A percentile compares a stretch with the other conserved stretches of the same genome.
Evolutionary conservation across 306 rosid species (phyloP).

Genomic region (Vigna nakashimae): DNA sequence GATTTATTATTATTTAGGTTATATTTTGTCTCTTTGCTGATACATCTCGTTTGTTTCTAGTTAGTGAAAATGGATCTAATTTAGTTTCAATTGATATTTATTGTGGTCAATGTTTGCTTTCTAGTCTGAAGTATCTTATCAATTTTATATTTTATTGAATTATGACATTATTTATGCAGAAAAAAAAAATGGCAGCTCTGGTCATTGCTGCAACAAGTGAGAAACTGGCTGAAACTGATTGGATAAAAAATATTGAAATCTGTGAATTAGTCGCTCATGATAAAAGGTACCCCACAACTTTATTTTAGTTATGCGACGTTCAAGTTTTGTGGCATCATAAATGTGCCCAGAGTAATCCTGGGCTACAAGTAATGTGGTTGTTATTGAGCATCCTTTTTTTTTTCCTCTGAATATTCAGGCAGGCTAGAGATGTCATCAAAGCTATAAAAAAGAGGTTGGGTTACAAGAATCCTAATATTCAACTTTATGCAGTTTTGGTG

Average conservation of each 20-base stretch:
- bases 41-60: constrained; percentile 29
- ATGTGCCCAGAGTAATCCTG: constrained; percentile 1
- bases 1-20: background rate
- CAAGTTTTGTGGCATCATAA: constrained; percentile 30
- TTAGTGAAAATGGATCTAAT: constrained; percentile 19
- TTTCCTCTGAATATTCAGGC: constrained; percentile 55
- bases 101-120: constrained; percentile 13
- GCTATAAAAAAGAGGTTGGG: constrained; percentile 82
- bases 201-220: constrained; percentile 89
- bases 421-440: constrained; percentile 79
- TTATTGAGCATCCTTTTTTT: constrained; percentile 27
- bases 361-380: background rate
- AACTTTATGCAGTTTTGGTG: constrained; percentile 83
- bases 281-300: constrained; percentile 60
- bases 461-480: constrained; percentile 71
- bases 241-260: constrained; percentile 86
- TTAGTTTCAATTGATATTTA: constrained; percentile 27
- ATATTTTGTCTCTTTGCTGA: background rate
- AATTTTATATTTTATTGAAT: constrained; percentile 23
- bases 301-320: constrained; percentile 8
- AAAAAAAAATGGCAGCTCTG: constrained; percentile 76
- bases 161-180: constrained; percentile 35
- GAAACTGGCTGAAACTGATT: constrained; percentile 79
- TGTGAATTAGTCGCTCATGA: constrained; percentile 89
- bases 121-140: constrained; percentile 18